Evolutionary conservation across 2,329 filamentous ascomycete genomes (phyloP), one percentile per base, ranked within the genome.

Genomic region (Scedosporium minutisporum): DNA sequence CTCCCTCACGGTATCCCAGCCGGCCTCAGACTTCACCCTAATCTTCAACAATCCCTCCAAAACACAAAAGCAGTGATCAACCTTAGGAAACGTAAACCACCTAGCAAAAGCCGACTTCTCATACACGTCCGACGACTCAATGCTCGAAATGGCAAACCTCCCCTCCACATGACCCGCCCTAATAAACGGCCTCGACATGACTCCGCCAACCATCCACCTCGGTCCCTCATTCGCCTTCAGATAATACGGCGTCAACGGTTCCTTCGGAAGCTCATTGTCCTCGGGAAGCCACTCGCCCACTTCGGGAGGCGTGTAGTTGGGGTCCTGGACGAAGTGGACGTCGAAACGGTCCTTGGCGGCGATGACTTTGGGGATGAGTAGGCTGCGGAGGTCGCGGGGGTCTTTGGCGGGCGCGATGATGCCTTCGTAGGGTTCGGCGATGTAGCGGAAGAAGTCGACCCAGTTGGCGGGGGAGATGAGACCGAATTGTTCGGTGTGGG

Each of bases 381-480:
- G 70, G 25, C 78, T 73, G 55, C 76, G 77, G 2, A 82, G 71
- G 65, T 83, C 78, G 1, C 82, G 78, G n/a, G 77, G 67, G 67
- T 85, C 82, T 42, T 72, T 69, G 60, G 82, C 77, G 1, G 82
- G 82, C 16, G 81, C 76, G 18, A 84, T 65, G 1, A 79, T 66
- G 0, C 82, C 81, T 3, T 71, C 65, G 63, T 80, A 84, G 0
- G 78, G 73, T 68, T 85, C 82, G 29, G 77, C 77, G 6, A 85
- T 77, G 67, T 82, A 80, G 59, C 82, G 77, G 73, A 85, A 86
- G 73, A 86, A 85, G 66, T 85, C 82, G 29, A 83, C 74, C 83
- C 82, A 85, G 67, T 82, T 82, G 4, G 81, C 82, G 0, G 82
- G 82, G 0, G 80, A 80, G 29, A 85, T 79, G 3, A 86, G 70